Base-by-base conservation (phyloP, 2,329 filamentous ascomycete species). In the Penicillium sp. region DNA sequence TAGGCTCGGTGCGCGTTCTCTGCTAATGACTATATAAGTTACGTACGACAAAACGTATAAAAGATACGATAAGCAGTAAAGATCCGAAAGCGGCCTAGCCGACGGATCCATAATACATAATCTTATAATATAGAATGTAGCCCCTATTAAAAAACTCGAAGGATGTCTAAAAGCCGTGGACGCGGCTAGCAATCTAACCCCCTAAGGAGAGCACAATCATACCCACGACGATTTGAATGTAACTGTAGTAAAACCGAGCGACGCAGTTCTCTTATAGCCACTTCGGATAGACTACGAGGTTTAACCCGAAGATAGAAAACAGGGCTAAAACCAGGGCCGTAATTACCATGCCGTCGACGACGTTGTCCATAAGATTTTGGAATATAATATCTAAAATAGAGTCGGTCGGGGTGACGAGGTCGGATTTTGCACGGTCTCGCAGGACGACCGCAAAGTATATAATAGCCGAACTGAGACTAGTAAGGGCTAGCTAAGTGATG, bases 81-180 rank as follows among this genome's bases (percentile, higher is more conserved):
- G 43, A 25, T 48, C 57, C 31, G 33, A 53, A 59, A 35, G 49
- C 33, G 33, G 57, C 53, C 33, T 53, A 33, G 27, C 57, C 17
- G 15, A 55, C 44, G n/a, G 43, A 39, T 35, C 53, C 49, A 49
- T 59, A 56, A 45, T 59, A 57, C 38, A 59, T 59, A 29, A 59
- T 47, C 19, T 50, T 38, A 25, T 57, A 59, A 39, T 59, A 59
- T 42, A 41, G 44, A 45, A 53, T 41, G 25, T 53, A 43, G 39
- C 47, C 36, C 36, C 21, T 44, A 15, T 36, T 17, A 41, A 59
- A 59, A 39, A 41, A 48, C n/a, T 55, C 43, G 36, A 59, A 59
- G 25, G 49, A 49, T 41, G 36, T 33, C 23, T 27, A 44, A 57
- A 53, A 59, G 23, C 49, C 53, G 49, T 49, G 53, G 21, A 59